Evolutionary conservation across 805 yeast species (phyloP), one percentile per base, ranked within the genome.

Genomic region (Lachancea meyersii): DNA sequence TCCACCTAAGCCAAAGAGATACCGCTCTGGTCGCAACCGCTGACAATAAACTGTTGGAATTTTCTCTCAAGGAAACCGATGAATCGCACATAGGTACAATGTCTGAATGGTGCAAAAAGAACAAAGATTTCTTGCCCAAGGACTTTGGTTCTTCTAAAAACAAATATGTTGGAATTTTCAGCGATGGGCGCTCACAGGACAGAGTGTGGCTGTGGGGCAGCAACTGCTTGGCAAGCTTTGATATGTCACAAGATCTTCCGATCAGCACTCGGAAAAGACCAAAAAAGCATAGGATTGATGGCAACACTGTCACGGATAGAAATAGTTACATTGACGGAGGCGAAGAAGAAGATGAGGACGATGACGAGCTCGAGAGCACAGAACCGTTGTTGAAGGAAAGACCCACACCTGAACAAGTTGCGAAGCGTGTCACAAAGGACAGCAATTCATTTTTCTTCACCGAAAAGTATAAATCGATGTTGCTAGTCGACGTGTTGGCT

Each of bases 151-250:
- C 68, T 2, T 67, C 75, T 41, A 75, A 73, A 14, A 91, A 84
- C 44, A 79, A 82, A 52, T 80, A 94, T 43, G 72, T 76, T 46
- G 96, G 95, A 13, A 61, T 85, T 10, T 86, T 84, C 56, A 56
- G 60, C 13, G 79, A 77, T 40, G 61, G 60, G 8, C 55, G 60
- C 3, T 62, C 65, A 26, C 50, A 64, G 1, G 54, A 65, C 26
- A 70, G 76, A 43, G 66, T 83, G 13, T 91, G 96, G 96, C 64
- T 87, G n/a, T 88, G 86, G 76, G 95, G 96, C 1, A 72, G 84
- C 17, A 76, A 76, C 40, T 91, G 96, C 95, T 51, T 89, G 13
- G 75, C 82, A 3, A 84, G 75, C 59, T 73, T 91, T 38, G 91
- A 91, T 60, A 63, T 85, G 49, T 60, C 72, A 7, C 58, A 70